Percentiles rank a stretch among this genome's conserved stretches.
phyloP scores from a whole-genome alignment of 306 rosid genomes.

The Castanospermum australe region DNA sequence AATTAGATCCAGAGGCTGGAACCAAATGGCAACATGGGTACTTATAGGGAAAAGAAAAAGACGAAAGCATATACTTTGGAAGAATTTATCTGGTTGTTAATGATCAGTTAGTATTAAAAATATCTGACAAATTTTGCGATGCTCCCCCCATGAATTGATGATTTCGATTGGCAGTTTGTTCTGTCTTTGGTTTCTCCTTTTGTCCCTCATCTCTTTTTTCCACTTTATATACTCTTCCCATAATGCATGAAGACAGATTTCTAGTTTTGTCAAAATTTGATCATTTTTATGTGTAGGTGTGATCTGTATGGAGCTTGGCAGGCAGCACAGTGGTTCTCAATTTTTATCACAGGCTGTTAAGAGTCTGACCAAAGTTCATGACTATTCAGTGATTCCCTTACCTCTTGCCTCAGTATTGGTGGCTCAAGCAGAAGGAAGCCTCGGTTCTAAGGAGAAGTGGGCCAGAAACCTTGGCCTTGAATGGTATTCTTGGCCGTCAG shows the following conservation, averaged over 20 bases:
- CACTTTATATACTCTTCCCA: not conserved
- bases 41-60: not conserved
- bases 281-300: conserved; percentile 56
- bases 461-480: conserved; percentile 63
- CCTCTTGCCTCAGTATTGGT: conserved; percentile 66
- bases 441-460: conserved; percentile 84
- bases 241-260: not conserved
- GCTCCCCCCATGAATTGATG: not conserved
- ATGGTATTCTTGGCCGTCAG: conserved; percentile 93
- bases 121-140: too few relatives aligned
- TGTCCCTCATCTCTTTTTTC: not conserved
- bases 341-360: conserved; percentile 53
- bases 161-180: not conserved
- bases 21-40: not conserved
- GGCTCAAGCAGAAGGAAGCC: conserved; percentile 92
- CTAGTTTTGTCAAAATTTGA: not conserved
- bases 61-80: not conserved
- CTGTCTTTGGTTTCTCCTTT: not conserved
- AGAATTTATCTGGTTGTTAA: not conserved
- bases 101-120: not conserved
- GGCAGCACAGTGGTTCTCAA: conserved; percentile 39
- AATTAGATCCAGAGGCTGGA: not conserved
- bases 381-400: conserved; percentile 50
- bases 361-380: conserved; percentile 64
- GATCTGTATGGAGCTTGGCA: conserved; percentile 75